Percentiles rank a stretch among this genome's conserved stretches.
phyloP scores from a whole-genome alignment of 345 rosid species.

The Lenwebbia sp. region DNA sequence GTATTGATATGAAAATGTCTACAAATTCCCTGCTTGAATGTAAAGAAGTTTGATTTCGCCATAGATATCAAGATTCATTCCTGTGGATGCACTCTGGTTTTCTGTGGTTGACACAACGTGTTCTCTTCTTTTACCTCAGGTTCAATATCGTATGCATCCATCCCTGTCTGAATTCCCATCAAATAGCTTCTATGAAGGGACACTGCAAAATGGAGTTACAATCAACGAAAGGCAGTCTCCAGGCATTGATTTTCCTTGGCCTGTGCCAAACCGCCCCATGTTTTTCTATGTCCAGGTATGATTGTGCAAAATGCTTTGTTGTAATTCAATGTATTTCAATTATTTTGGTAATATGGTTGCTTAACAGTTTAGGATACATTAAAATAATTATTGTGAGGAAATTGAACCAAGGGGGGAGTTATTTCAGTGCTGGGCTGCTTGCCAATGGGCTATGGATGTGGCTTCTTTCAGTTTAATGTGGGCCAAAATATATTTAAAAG shows the following conservation, averaged over 20 bases:
- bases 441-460: neutral
- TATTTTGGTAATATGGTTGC: neutral
- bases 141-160: conserved; percentile 99
- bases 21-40: neutral
- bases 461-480: neutral
- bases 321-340: too few species aligned
- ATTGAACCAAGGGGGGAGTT: neutral
- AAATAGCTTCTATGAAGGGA: conserved; percentile 96
- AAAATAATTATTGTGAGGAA: neutral
- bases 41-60: neutral
- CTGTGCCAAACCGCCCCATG: conserved; percentile 97
- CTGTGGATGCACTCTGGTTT: neutral
- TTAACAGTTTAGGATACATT: neutral
- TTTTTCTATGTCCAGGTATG: conserved; percentile 96
- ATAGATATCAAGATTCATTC: neutral
- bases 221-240: conserved; percentile 85
- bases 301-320: neutral
- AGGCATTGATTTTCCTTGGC: conserved; percentile 99
- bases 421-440: neutral
- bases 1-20: neutral
- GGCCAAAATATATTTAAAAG: neutral
- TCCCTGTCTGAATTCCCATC: conserved; percentile 97
- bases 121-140: conserved; percentile 31
- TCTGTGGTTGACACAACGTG: neutral
- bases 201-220: conserved; percentile 98